phyloP scores from a whole-genome alignment of 2,329 filamentous ascomycete species.

The Calonectria multiphialidica region DNA sequence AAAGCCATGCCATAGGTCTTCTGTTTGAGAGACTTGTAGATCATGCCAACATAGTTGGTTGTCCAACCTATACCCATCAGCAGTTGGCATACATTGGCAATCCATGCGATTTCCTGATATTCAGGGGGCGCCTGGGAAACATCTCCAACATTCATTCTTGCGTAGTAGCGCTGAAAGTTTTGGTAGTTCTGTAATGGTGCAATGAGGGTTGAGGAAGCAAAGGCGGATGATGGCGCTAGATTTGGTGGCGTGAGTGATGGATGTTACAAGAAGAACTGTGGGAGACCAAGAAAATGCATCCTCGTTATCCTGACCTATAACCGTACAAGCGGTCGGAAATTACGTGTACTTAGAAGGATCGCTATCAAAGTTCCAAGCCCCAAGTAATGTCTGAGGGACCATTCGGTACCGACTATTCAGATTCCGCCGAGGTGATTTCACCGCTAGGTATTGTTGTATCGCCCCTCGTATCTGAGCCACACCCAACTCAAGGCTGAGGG shows the following conservation, averaged over 20 bases:
- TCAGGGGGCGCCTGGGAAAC: background rate
- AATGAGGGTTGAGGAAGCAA: background rate
- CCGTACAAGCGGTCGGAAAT: background rate
- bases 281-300: background rate
- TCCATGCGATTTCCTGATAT: background rate
- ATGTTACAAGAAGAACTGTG: background rate
- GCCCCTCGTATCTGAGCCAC: background rate
- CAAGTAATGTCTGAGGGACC: background rate
- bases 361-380: background rate
- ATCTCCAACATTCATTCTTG: background rate
- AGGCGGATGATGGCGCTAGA: background rate
- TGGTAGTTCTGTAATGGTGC: no score
- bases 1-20: background rate
- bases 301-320: background rate
- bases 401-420: background rate
- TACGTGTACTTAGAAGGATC: background rate
- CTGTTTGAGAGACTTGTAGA: background rate
- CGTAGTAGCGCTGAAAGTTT: background rate
- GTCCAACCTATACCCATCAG: background rate
- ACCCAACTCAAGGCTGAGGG: background rate
- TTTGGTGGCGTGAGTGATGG: background rate
- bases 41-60: background rate
- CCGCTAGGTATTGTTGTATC: background rate
- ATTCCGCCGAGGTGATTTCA: background rate
- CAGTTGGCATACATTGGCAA: background rate